These are phyloP conservation scores for Solanum gandarillasii DNA, from an alignment of 257 asterid genomes.

Conservation along the genomic window DNA sequence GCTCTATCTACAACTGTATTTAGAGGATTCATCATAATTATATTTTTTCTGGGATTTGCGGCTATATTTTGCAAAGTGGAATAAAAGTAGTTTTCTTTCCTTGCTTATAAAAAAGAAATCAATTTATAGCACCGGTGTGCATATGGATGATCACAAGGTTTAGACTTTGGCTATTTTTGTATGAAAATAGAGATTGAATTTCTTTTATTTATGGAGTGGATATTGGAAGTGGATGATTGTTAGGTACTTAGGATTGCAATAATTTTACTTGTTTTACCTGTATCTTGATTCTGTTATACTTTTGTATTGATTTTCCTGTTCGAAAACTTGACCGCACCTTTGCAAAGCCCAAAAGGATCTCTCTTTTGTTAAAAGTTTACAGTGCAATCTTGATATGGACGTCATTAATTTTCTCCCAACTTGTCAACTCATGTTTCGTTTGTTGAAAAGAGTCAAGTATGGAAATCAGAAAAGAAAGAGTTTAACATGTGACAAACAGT, in stretches of 20 bases:
- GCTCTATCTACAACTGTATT: no score
- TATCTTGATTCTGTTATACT: not conserved
- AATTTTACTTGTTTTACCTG: not conserved
- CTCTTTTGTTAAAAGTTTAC: not conserved
- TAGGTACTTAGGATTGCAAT: not conserved
- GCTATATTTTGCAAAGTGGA: not conserved
- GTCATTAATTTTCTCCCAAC: not conserved
- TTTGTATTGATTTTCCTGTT: not conserved
- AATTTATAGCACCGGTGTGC: not conserved
- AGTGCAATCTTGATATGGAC: not conserved
- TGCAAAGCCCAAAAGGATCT: not conserved
- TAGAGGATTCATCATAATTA: not conserved
- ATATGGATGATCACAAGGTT: not conserved
- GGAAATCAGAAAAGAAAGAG: not conserved
- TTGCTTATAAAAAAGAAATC: not conserved
- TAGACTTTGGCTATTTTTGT: not conserved
- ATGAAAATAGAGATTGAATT: not conserved
- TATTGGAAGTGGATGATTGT: not conserved
- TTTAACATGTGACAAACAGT: not conserved
- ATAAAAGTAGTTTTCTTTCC: not conserved
- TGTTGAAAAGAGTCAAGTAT: not conserved
- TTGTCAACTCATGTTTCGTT: not conserved
- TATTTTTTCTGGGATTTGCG: not conserved
- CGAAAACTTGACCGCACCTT: not conserved
- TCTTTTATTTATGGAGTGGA: not conserved